Evolutionary conservation across 345 rosid species (phyloP).

Genomic region (Eucalyptus caleyi): DNA sequence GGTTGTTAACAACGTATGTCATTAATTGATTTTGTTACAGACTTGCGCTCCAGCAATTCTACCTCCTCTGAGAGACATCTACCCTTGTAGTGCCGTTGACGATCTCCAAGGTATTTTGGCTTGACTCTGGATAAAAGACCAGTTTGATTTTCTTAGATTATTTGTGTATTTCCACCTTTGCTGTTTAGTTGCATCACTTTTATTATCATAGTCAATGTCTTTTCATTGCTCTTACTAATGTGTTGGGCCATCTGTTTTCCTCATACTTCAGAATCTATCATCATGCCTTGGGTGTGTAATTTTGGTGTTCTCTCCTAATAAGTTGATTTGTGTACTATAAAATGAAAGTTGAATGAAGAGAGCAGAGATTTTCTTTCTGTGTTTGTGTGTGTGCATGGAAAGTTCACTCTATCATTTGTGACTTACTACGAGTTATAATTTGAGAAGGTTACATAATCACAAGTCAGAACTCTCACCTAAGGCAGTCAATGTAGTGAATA

Average conservation of each 20-base stretch:
- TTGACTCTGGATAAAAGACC: not conserved
- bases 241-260: not conserved
- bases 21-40: conserved; percentile 19
- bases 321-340: not conserved
- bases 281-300: not conserved
- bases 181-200: not conserved
- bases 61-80: conserved; percentile 69
- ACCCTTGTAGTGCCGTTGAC: conserved; percentile 53
- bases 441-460: not conserved
- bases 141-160: not conserved
- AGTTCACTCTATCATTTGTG: not conserved
- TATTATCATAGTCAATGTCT: not conserved
- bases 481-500: not conserved
- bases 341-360: not conserved
- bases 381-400: not conserved
- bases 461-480: not conserved
- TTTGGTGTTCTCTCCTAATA: not conserved
- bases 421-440: not conserved
- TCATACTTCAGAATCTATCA: not conserved
- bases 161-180: not conserved
- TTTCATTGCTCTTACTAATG: not conserved
- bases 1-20: not conserved
- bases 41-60: conserved; percentile 83
- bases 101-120: conserved; percentile 55
- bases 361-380: not conserved